Base-by-base conservation (phyloP, 164 flowering plant species). In the Warburgia ugandensis region DNA sequence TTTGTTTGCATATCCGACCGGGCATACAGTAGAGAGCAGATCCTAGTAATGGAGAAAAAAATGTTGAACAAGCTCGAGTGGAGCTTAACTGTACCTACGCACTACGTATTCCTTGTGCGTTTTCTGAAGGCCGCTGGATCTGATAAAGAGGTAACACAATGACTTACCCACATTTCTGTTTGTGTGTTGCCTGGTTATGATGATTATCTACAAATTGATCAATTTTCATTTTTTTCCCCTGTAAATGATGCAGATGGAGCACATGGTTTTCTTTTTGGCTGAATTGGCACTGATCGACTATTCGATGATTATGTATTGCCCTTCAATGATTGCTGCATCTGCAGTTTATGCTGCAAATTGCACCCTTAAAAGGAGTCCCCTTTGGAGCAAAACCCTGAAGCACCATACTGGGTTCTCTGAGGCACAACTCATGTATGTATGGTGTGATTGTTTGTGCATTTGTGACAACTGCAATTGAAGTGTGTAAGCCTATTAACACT, bases 251-350 rank as follows among this genome's bases (percentile, higher is more conserved):
- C 32, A 79, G 83, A 60, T 81, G 86, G 84, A 88, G 55, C 70
- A 82, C 60, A 55, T 81, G 83, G 86, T 70, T 0, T 74, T 71
- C 66, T 84, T 77, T 37, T 60, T 80, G 2, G 83, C 89, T 4
- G 97, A 92, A 57, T 58, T 92, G 31, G 89, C 90, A 0, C 32
- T 84, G 63, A 74, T 81, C 85, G 71, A 86, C 16, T 92, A 92
- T 53, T 72, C 47, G n/a, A 69, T 74, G 22, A 48, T 54, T 14
- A 38, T 55, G 38, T 80, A 68, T 64, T 58, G 73, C 56, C 87
- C 95, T 29, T 92, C 97, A 1, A 71, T 86, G 91, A 56, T 88
- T 8, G 86, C 97, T 16, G 99, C 99, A 42, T 72, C 96, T 13
- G 95, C 97, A 8, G 94, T 88, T 45, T 88, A 81, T 55, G 99